Evolutionary conservation across 2,329 filamentous ascomycete genomes (phyloP), one percentile per base, ranked within the genome.

Genomic region (Epichloe scottii): DNA sequence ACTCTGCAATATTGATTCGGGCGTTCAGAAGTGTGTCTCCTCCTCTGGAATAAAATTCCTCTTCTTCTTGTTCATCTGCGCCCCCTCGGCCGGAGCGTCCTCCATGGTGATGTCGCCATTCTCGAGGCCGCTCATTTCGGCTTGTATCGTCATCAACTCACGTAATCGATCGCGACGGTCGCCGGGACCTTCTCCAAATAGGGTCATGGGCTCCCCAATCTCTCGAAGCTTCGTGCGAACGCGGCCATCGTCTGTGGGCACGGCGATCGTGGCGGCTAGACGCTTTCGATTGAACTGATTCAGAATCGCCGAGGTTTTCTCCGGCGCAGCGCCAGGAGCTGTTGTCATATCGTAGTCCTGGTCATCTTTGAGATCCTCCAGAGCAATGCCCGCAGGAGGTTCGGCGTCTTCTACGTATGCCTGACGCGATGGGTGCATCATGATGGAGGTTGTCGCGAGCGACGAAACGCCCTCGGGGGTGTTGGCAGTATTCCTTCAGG

Each of bases 1-100:
- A 97, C 44, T 78, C 75, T 6, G 90, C 89, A 54, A 98, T 89
- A 26, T 84, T 78, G 60, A 82, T 81, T 54, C 93, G 78, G 2
- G 89, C 87, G 48, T 85, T 75, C 4, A 95, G 70, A 23, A 98
- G 73, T 40, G 84, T 82, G 4, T 79, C 74, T 1, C 82, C 80
- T 3, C 93, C 93, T 59, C 86, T 79, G 0, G 91, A 95, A 66
- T 96, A 98, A 67, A 96, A 98, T 60, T 98, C 93, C 62, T 97
- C 89, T 57, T 97, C 89, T 57, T 94, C 87, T 58, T 84, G 81
- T 49, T 90, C 87, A 3, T 76, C 83, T 46, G 79, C 82, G 82
- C 81, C 4, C 79, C 81, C 2, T 80, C 79, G 0, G 72, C 75
- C 52, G 65, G 67, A 8, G 66, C 77, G 60, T 87, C 84, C 42